These are phyloP conservation scores for Euclidium syriacum DNA, from an alignment of 345 rosid genomes.

Conservation along the genomic window DNA sequence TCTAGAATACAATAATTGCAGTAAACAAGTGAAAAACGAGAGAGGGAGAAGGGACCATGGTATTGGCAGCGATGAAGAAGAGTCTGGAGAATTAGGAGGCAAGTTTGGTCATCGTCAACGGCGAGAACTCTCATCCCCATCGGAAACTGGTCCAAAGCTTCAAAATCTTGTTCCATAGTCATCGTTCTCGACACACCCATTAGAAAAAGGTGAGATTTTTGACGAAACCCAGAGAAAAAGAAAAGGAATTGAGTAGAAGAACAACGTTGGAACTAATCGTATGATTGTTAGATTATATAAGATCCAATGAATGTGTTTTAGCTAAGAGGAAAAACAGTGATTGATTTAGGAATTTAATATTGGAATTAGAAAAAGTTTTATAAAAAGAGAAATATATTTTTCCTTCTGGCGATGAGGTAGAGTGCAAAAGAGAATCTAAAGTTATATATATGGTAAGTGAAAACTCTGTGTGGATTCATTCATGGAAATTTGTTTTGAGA, in stretches of 20 bases:
- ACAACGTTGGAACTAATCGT: neutral
- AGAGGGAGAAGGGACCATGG: constrained; percentile 35
- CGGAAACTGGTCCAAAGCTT: constrained; percentile 53
- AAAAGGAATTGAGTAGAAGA: neutral
- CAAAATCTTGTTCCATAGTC: constrained; percentile 46
- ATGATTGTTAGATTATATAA: neutral
- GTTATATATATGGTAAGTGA: constrained; percentile 21
- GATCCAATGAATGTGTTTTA: constrained; percentile 1
- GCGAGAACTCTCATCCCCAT: constrained; percentile 77
- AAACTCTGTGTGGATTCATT: constrained; percentile 10
- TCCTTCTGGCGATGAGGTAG: constrained; percentile 2
- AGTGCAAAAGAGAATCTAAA: constrained; percentile 33
- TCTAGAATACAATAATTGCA: neutral
- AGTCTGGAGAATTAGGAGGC: constrained; percentile 50
- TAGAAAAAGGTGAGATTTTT: neutral
- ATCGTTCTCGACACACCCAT: constrained; percentile 14
- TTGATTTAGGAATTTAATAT: neutral
- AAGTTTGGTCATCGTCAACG: constrained; percentile 74
- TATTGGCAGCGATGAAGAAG: constrained; percentile 67
- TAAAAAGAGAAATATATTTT: neutral
- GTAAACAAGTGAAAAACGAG: neutral
- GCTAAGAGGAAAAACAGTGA: neutral
- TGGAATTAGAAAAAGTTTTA: neutral
- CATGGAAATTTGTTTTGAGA: neutral
- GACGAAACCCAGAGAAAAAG: constrained; percentile 6